Evolutionary conservation across 208 protist genomes (phyloP).

Genomic region (Porcisia hertigi): DNA sequence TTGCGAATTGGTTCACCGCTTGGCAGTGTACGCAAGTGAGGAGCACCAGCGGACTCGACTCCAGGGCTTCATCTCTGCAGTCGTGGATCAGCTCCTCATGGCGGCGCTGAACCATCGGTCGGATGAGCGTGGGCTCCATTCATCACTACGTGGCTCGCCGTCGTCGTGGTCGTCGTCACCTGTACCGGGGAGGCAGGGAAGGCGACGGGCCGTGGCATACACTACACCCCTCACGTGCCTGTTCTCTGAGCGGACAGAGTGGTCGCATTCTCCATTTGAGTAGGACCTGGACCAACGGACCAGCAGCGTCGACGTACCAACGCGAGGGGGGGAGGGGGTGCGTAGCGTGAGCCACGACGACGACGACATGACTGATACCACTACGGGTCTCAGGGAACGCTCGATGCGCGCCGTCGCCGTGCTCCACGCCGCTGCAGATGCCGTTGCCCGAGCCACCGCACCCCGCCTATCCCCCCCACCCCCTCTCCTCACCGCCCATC

Average conservation of each 20-base stretch:
- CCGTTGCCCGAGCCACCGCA: not conserved
- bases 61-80: not conserved
- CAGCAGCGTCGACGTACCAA: not conserved
- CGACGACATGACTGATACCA: not conserved
- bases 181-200: not conserved
- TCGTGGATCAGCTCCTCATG: slow-evolving; percentile 25
- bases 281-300: not conserved
- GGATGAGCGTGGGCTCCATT: slow-evolving; percentile 20
- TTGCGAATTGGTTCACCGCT: slow-evolving; percentile 9
- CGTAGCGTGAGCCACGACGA: not conserved
- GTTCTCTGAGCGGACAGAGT: too few species aligned
- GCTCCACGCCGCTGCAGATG: not conserved
- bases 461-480: too few species aligned
- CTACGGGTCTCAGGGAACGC: not conserved
- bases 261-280: too few species aligned
- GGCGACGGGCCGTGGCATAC: slow-evolving; percentile 1
- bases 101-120: slow-evolving; percentile 12
- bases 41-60: slow-evolving; percentile 2
- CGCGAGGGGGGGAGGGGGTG: not conserved
- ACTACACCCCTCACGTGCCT: not conserved
- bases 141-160: slow-evolving; percentile 17
- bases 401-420: not conserved
- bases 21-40: not conserved
- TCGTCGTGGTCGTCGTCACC: slow-evolving; percentile 11
- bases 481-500: too few species aligned